A percentile compares a stretch with the other conserved stretches of the same genome.
phyloP scores from a whole-genome alignment of 106 monocot genomes.

The Dioscorea dumetorum region DNA sequence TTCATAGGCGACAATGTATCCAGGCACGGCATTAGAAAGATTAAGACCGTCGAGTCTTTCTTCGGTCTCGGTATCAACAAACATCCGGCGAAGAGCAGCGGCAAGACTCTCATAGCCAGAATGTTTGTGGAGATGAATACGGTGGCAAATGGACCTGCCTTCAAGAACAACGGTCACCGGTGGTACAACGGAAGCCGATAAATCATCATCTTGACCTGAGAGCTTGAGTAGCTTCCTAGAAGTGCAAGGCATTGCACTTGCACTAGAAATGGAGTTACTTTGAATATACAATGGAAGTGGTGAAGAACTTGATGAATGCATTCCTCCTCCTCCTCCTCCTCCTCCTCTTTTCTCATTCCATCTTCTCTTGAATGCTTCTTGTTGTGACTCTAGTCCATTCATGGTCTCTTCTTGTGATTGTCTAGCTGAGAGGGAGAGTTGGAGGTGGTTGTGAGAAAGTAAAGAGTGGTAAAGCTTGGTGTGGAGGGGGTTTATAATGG shows the following conservation, averaged over 20 bases:
- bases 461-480: conserved; percentile 2
- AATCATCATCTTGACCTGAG: conserved; percentile 21
- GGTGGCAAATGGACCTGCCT: conserved; percentile 79
- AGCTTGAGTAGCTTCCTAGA: conserved; percentile 34
- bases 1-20: conserved; percentile 72
- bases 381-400: conserved; percentile 20
- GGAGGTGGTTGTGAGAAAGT: neutral
- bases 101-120: conserved; percentile 64
- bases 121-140: conserved; percentile 54
- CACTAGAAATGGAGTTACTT: too few relatives aligned
- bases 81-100: conserved; percentile 47
- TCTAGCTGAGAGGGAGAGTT: neutral
- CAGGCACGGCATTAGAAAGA: conserved; percentile 73
- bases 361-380: conserved; percentile 31
- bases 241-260: too few relatives aligned
- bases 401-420: conserved; percentile 3
- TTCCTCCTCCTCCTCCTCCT: conserved; percentile 6
- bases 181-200: conserved; percentile 34
- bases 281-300: too few relatives aligned
- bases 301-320: neutral
- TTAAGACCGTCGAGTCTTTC: conserved; percentile 22
- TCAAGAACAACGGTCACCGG: conserved; percentile 70
- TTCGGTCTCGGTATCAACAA: conserved; percentile 31
- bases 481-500: neutral
- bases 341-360: conserved; percentile 15